Conservation (phyloP, 352 stramenopile genomes). For the Phytophthora ohioensis region DNA sequence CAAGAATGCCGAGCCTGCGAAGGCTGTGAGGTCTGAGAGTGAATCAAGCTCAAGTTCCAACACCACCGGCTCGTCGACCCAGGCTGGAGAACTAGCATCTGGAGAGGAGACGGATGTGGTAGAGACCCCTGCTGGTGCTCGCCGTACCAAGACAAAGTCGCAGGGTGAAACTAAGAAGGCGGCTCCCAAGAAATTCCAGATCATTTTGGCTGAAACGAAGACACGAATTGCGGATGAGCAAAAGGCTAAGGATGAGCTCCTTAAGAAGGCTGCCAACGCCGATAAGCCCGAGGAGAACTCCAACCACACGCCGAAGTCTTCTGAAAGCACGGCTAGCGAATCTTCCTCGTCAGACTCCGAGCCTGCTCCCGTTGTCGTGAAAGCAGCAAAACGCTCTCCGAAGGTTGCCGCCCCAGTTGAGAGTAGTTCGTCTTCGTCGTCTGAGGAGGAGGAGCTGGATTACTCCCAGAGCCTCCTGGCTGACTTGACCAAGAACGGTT, state of each 20-base stretch:
- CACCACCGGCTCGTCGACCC: constrained; percentile 19
- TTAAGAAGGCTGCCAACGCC: constrained; percentile 13
- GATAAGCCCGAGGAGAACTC: constrained; percentile 27
- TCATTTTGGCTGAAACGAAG: constrained; percentile 51
- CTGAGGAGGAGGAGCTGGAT: constrained; percentile 72
- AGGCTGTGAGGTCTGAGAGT: constrained; percentile 7
- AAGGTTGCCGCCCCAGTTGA: constrained; percentile 32
- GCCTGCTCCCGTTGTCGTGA: constrained; percentile 12
- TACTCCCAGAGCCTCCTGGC: constrained; percentile 83
- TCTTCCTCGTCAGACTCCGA: constrained; percentile 44
- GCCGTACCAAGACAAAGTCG: constrained; percentile 12
- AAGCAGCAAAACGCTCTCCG: constrained; percentile 28
- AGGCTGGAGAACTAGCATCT: constrained; percentile 25
- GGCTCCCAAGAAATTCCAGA: constrained; percentile 39
- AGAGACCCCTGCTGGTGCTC: constrained; percentile 22
- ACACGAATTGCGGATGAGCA: constrained; percentile 46
- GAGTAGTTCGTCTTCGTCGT: constrained; percentile 45
- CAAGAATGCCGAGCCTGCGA: constrained; percentile 8
- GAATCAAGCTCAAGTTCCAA: constrained; percentile 25
- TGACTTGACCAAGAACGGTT: constrained; percentile 74
- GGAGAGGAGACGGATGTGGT: constrained; percentile 32
- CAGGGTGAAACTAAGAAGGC: constrained; percentile 18
- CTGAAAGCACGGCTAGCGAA: constrained; percentile 34
- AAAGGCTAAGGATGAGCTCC: constrained; percentile 19
- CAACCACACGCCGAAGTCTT: constrained; percentile 40